Percentiles rank a stretch among this genome's conserved stretches.
Evolutionary conservation across 2,329 filamentous ascomycete genomes (phyloP).

Genomic region (Pyrenochaeta sp.): DNA sequence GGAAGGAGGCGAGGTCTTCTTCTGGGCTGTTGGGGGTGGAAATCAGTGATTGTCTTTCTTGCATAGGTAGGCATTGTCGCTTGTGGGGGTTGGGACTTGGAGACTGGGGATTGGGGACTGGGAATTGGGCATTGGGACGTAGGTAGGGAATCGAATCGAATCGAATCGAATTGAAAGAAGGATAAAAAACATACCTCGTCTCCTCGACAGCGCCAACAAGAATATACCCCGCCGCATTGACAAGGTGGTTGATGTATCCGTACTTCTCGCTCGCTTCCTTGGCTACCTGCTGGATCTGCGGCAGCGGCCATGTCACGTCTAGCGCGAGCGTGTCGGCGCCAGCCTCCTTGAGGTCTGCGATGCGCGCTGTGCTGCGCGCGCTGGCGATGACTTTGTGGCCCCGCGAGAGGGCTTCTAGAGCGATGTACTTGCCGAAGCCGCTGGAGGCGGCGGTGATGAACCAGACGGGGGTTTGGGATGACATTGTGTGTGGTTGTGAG

Average conservation of each 20-base stretch:
- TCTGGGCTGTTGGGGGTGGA: too few species aligned
- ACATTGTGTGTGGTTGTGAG: constrained; percentile 1
- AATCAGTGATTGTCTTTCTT: too few species aligned
- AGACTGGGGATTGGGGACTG: too few species aligned
- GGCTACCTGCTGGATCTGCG: constrained; percentile 44
- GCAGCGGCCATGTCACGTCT: constrained; percentile 51
- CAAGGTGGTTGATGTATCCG: constrained; percentile 54
- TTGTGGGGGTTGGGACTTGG: too few species aligned
- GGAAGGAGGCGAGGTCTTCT: constrained; percentile 54
- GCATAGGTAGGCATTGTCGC: too few species aligned
- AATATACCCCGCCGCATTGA: constrained; percentile 58
- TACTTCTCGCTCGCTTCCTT: constrained; percentile 50
- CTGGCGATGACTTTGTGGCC: constrained; percentile 60
- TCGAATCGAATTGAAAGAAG: constrained; percentile 35
- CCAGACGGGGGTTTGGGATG: constrained; percentile 49
- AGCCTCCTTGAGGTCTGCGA: constrained; percentile 42
- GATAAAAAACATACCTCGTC: constrained; percentile 46
- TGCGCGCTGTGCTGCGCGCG: constrained; percentile 49
- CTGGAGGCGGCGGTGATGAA: constrained; percentile 59
- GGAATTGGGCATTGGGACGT: too few species aligned
- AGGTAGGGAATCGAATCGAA: too few species aligned
- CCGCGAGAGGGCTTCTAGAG: constrained; percentile 51
- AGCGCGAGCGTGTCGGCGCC: constrained; percentile 49
- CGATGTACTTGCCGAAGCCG: constrained; percentile 57
- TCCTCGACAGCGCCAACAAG: constrained; percentile 57